Conservation (phyloP, 352 stramenopile species). For the Detonula confervacea region DNA sequence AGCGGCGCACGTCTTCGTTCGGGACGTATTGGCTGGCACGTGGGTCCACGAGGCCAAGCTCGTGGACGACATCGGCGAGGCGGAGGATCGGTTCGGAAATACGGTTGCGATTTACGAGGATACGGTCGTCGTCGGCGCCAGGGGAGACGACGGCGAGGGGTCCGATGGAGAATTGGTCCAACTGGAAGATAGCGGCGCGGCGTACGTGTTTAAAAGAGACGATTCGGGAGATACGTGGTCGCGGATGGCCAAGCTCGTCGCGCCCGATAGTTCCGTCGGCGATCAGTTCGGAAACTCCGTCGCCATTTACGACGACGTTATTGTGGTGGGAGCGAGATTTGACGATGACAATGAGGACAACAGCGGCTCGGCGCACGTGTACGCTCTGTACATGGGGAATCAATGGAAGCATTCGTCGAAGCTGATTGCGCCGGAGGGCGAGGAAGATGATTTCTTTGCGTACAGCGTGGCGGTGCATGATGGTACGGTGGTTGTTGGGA, state of each 20-base stretch:
- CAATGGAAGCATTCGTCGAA: conserved; percentile 7
- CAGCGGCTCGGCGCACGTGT: conserved; percentile 11
- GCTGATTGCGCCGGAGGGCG: conserved; percentile 13
- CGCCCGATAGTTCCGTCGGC: conserved; percentile 16
- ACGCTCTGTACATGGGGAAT: not conserved
- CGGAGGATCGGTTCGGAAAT: conserved; percentile 17
- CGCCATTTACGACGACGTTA: conserved; percentile 20
- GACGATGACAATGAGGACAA: conserved; percentile 20
- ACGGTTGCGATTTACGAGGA: conserved; percentile 29
- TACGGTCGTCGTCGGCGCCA: conserved; percentile 31
- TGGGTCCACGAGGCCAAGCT: conserved; percentile 10
- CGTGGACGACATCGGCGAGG: conserved; percentile 7
- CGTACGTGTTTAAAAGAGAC: conserved; percentile 30
- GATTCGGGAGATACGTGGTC: not conserved
- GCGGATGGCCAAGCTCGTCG: conserved; percentile 9
- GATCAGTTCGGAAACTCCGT: conserved; percentile 35
- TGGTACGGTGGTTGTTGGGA: conserved; percentile 16
- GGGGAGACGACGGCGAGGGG: conserved; percentile 13
- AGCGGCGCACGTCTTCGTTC: conserved; percentile 25
- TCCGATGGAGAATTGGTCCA: not conserved
- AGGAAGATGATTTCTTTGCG: conserved; percentile 22
- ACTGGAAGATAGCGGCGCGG: conserved; percentile 8
- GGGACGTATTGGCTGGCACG: not conserved
- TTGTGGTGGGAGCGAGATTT: conserved; percentile 23
- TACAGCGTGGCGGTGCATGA: conserved; percentile 19